Evolutionary conservation across 495 filamentous ascomycete genomes (phyloP), one percentile per base, ranked within the genome.

Genomic region (Cudoniella acicularis): DNA sequence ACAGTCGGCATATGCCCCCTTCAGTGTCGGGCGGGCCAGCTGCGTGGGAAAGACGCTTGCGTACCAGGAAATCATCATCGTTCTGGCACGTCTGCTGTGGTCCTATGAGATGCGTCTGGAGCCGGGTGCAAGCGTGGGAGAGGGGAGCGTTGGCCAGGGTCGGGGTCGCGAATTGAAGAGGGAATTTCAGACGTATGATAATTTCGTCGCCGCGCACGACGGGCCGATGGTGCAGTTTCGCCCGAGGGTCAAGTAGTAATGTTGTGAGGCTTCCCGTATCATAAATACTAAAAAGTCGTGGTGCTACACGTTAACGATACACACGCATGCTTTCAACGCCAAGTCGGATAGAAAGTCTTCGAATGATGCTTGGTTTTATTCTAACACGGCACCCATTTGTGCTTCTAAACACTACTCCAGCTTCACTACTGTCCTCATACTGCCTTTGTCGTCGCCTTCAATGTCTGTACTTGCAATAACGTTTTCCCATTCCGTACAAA

Each of bases 401-500:
- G 30, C 30, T 36, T 36, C 30, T 36, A 36, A 36, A n/a, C n/a
- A n/a, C n/a, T n/a, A n/a, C n/a, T 13, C 30, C 30, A 6, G 6
- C 30, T 36, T 36, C 13, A 36, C 30, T 13, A 36, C 30, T 6
- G 30, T 36, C n/a, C 43, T n/a, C 43, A 21, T 21, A 4, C 17
- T n/a, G 8, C 6, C 43, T n/a, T 21, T 47, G 8, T 47, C 43
- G 8, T 17, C 43, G 2, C 30, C 52, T 20, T 42, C 72, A 52
- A 73, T 65, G 54, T 79, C 69, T 1, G 76, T 77, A 17, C 64
- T 65, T 8, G 43, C 53, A 41, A 63, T 69, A 21, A 78, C 49
- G 10, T 63, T 62, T 47, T 70, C 62, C 78, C 77, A 81, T 16
- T 72, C 68, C 52, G 73, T 67, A 43, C 78, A 63, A 22, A 70